A percentile compares a stretch with the other conserved stretches of the same genome.
Evolutionary conservation across 1,284 basidiomycete genomes (phyloP).

Genomic region (Mrakiaceae sp.): DNA sequence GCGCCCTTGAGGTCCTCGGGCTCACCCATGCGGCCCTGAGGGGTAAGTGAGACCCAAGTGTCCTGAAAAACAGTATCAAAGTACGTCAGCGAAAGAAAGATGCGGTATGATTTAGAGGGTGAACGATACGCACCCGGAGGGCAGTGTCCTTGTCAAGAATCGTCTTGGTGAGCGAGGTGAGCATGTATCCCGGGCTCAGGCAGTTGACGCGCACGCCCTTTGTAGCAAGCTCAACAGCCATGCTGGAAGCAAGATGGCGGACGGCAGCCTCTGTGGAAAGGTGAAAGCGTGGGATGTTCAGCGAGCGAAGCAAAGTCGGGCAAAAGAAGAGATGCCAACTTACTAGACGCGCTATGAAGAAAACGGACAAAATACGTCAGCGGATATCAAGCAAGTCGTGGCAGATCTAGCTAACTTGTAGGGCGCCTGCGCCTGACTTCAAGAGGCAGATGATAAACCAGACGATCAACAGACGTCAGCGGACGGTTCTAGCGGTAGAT

Average conservation of each 20-base stretch:
- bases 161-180: slow-evolving; percentile 72
- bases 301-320: not conserved
- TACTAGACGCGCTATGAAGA: slow-evolving; percentile 49
- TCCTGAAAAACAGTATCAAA: not conserved
- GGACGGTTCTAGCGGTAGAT: not conserved
- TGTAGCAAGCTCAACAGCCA: slow-evolving; percentile 46
- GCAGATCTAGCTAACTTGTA: slow-evolving; percentile 48
- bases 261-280: slow-evolving; percentile 32
- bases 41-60: not conserved
- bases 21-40: slow-evolving; percentile 30
- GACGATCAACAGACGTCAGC: not conserved
- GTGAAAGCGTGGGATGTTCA: not conserved
- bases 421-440: slow-evolving; percentile 68
- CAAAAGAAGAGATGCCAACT: slow-evolving; percentile 10
- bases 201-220: slow-evolving; percentile 42
- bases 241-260: slow-evolving; percentile 40
- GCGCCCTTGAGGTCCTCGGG: slow-evolving; percentile 43
- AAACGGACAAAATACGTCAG: too few relatives aligned
- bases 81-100: too few relatives aligned
- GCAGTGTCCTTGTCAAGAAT: slow-evolving; percentile 60
- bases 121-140: slow-evolving; percentile 38
- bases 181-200: slow-evolving; percentile 66
- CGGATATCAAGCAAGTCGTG: too few relatives aligned
- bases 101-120: too few relatives aligned
- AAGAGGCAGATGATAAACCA: not conserved